These are phyloP conservation scores for Daldinia loculata DNA, from an alignment of 495 filamentous ascomycete species.

Conservation along the genomic window DNA sequence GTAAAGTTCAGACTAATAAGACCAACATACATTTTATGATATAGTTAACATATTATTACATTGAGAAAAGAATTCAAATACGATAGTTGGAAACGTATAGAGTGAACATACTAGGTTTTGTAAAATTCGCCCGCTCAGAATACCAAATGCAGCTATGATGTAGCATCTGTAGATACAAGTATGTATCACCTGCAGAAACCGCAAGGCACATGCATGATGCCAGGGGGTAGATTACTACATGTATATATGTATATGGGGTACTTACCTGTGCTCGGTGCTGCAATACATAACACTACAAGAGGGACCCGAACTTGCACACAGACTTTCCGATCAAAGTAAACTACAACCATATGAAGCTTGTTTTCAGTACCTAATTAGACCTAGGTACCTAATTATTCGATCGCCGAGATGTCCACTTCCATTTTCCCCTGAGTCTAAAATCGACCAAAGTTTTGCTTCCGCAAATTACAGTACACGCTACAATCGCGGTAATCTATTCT, in stretches of 20 bases:
- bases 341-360: constrained; percentile 6
- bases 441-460: constrained; percentile 10
- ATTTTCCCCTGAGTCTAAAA: constrained; percentile 36
- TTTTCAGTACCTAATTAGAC: constrained; percentile 38
- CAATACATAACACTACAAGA: constrained; percentile 19
- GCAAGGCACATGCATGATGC: constrained; percentile 15
- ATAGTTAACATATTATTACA: constrained; percentile 6
- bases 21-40: constrained; percentile 14
- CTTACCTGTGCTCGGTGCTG: background rate
- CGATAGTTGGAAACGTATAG: background rate
- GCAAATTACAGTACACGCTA: constrained; percentile 14
- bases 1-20: constrained; percentile 27
- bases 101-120: background rate
- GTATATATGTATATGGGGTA: background rate
- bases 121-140: background rate
- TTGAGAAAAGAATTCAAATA: constrained; percentile 7
- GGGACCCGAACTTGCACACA: constrained; percentile 16
- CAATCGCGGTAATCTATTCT: constrained; percentile 8
- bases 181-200: constrained; percentile 31
- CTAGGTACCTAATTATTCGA: constrained; percentile 36
- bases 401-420: constrained; percentile 34
- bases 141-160: constrained; percentile 4
- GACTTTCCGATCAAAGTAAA: constrained; percentile 39
- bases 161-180: background rate
- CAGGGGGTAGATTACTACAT: background rate